phyloP scores from a whole-genome alignment of 2,329 filamentous ascomycete genomes.

The Cercospora beticola region DNA sequence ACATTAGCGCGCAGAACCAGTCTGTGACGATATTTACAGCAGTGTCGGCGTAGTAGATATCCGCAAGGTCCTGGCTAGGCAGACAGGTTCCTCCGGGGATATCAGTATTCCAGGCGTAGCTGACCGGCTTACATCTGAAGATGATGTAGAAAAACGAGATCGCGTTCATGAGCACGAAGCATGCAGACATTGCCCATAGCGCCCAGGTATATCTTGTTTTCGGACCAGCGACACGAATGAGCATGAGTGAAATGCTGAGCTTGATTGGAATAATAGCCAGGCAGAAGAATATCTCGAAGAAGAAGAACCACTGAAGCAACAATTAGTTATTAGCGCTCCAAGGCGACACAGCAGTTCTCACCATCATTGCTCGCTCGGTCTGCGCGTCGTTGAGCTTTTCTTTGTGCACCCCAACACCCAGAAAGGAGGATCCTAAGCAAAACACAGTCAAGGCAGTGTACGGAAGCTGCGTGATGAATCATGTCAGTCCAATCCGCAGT shows the following conservation, averaged over 20 bases:
- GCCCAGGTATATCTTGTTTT: conserved; percentile 32
- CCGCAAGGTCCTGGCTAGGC: conserved; percentile 29
- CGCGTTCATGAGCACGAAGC: conserved; percentile 47
- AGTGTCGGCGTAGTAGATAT: conserved; percentile 40
- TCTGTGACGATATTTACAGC: conserved; percentile 41
- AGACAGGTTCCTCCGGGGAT: conserved; percentile 34
- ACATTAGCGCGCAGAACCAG: conserved; percentile 40
- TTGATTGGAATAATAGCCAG: conserved; percentile 40
- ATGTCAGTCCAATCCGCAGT: not conserved
- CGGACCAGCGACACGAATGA: conserved; percentile 38
- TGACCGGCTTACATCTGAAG: conserved; percentile 39
- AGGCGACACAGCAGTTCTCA: conserved; percentile 12
- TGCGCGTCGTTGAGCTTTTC: conserved; percentile 23
- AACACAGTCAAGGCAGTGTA: conserved; percentile 34
- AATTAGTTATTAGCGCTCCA: conserved; percentile 9
- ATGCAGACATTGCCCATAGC: conserved; percentile 34
- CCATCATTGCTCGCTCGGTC: conserved; percentile 28
- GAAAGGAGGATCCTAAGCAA: conserved; percentile 34
- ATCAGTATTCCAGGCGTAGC: conserved; percentile 35
- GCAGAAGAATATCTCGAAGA: conserved; percentile 42
- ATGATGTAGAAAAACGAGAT: conserved; percentile 41
- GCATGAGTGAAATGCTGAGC: conserved; percentile 40
- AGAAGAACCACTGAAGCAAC: conserved; percentile 37
- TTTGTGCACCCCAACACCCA: conserved; percentile 38
- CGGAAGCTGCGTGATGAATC: conserved; percentile 28